phyloP scores from a whole-genome alignment of 108 stramenopile species.

The Chaetoceros muelleri region DNA sequence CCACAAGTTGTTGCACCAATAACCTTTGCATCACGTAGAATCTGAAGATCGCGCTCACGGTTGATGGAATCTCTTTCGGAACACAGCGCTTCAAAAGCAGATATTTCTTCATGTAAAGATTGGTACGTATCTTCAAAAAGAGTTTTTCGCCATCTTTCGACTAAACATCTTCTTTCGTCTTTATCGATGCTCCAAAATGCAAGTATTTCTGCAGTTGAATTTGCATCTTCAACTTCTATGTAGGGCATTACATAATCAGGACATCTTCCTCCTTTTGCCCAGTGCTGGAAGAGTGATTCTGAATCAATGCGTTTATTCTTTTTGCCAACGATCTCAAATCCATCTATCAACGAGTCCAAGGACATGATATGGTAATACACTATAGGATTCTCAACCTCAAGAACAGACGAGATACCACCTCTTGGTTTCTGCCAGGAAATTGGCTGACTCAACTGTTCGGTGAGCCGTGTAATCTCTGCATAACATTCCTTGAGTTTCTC shows the following conservation, averaged over 20 bases:
- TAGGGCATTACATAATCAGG: slow-evolving; percentile 16
- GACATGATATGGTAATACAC: no score
- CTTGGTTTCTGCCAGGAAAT: no score
- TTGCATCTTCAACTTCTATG: not conserved
- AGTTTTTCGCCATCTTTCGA: slow-evolving; percentile 11
- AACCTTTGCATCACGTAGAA: slow-evolving; percentile 26
- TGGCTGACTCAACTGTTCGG: slow-evolving; percentile 1
- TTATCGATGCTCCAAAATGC: slow-evolving; percentile 15
- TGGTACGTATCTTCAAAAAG: slow-evolving; percentile 3
- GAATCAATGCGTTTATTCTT: slow-evolving; percentile 11
- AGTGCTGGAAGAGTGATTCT: slow-evolving; percentile 18
- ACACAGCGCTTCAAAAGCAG: slow-evolving; percentile 11
- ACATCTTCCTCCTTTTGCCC: slow-evolving; percentile 22
- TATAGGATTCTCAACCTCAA: no score
- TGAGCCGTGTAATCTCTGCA: slow-evolving; percentile 8
- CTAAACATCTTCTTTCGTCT: slow-evolving; percentile 3
- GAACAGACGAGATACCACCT: no score
- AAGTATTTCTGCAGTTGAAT: slow-evolving; percentile 3
- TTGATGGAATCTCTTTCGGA: slow-evolving; percentile 13
- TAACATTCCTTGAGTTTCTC: slow-evolving; percentile 10
- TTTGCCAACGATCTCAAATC: slow-evolving; percentile 20
- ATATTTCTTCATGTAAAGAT: slow-evolving; percentile 3
- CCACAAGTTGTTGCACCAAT: slow-evolving; percentile 44
- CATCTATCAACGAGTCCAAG: no score
- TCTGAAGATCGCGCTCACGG: slow-evolving; percentile 15